Evolutionary conservation across 2,329 filamentous ascomycete genomes (phyloP), one percentile per base, ranked within the genome.

Genomic region (Diaporthe sp.): DNA sequence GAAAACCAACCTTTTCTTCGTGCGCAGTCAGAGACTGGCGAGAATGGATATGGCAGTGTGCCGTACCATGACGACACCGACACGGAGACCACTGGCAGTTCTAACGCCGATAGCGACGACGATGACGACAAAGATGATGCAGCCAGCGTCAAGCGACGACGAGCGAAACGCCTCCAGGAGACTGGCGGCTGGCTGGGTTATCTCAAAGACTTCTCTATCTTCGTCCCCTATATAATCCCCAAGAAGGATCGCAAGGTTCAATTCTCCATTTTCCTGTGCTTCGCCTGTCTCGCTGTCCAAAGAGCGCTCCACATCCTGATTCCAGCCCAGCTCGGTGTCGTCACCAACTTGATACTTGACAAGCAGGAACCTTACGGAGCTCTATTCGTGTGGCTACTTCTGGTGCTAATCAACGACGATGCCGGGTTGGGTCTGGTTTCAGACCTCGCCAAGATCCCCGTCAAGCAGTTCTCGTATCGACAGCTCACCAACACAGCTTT

Each of bases 401-500:
- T 68, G n/a, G 34, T 34, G 15, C 46, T 68, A 3, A 22, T 68
- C 3, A 6, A 12, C 22, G 46, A 68, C 65, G 46, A 53, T 15
- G 7, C 65, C 4, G 65, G 65, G 1, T 7, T 68, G 19, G 65
- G 65, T 17, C 65, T 68, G 15, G 65, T 68, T 19, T 8, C 28
- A 28, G 10, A n/a, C 10, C 6, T 68, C 2, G 37, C 70, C 19
- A 61, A 78, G 82, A 82, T 89, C 37, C 88, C 89, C 2, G 83
- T 93, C 37, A 87, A 89, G 57, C 89, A 92, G 74, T 89, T 88
- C 76, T 88, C 89, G 0, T 91, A 92, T 77, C 86, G 88, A 65
- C 86, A 87, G 25, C 87, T 94, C 62, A 89, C 88, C 15, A 89
- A 89, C 1, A 87, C 90, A 2, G 89, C 92, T 0, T 94, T 94